Conservation (phyloP, 441 rosid species). For the Corymbia citriodora region DNA sequence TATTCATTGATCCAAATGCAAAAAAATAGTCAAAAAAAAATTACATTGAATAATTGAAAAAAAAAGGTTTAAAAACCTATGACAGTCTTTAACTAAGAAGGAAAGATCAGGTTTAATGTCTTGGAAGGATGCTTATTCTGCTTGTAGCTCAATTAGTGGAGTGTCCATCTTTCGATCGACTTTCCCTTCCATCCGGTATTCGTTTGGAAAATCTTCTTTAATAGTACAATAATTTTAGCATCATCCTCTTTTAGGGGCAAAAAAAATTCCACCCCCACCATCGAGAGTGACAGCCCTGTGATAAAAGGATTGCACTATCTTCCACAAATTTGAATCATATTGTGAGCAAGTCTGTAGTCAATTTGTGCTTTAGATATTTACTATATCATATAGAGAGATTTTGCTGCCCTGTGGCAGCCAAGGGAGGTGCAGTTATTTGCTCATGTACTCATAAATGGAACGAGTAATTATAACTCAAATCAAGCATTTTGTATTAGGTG, state of each 20-base stretch:
- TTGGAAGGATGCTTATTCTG: not conserved
- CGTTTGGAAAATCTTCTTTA: not conserved
- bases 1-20: not conserved
- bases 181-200: not conserved
- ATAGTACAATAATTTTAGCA: not conserved
- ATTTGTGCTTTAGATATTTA: not conserved
- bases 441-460: not conserved
- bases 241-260: not conserved
- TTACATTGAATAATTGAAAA: not conserved
- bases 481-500: not conserved
- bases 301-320: not conserved
- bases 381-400: not conserved
- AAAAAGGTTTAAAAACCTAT: not conserved
- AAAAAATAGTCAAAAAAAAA: not conserved
- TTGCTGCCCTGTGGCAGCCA: not conserved
- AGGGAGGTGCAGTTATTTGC: not conserved
- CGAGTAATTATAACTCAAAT: not conserved
- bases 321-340: not conserved
- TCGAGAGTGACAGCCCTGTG: not conserved
- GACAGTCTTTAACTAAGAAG: not conserved
- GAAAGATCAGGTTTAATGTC: not conserved
- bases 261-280: not conserved
- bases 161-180: not conserved
- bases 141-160: not conserved
- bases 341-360: not conserved